These are phyloP conservation scores for Fusarium miscanthi DNA, from an alignment of 2,329 filamentous ascomycete genomes.

Conservation along the genomic window DNA sequence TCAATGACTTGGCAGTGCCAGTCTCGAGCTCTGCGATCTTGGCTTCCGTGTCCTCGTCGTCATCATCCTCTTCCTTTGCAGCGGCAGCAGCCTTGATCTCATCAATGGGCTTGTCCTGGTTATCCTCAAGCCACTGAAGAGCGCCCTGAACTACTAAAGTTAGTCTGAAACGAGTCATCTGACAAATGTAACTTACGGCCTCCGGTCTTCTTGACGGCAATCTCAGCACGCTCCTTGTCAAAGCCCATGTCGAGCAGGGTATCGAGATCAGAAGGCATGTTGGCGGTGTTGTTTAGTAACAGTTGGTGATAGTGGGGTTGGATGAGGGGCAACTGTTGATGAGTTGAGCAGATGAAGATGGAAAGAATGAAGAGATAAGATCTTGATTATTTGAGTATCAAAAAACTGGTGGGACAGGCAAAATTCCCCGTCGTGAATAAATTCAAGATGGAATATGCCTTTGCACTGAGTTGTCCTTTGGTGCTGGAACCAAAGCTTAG, in stretches of 20 bases:
- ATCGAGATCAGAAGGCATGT: constrained; percentile 70
- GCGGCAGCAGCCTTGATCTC: constrained; percentile 71
- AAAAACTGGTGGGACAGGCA: background rate
- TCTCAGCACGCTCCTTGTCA: constrained; percentile 80
- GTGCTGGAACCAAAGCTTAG: constrained; percentile 13
- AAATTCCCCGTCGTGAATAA: background rate
- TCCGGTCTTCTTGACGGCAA: constrained; percentile 86
- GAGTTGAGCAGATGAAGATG: background rate
- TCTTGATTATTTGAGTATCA: background rate
- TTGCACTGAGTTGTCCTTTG: background rate
- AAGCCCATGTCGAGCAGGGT: constrained; percentile 80
- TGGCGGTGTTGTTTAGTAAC: constrained; percentile 50
- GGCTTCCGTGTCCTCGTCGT: constrained; percentile 58
- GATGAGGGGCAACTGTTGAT: constrained; percentile 21
- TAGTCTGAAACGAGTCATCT: background rate
- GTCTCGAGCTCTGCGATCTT: constrained; percentile 74
- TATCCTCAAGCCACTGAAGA: constrained; percentile 93
- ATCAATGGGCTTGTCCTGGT: constrained; percentile 87
- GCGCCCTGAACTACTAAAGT: constrained; percentile 79
- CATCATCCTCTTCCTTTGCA: constrained; percentile 60
- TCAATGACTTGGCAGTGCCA: constrained; percentile 81
- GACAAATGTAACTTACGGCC: constrained; percentile 68
- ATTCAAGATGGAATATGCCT: background rate
- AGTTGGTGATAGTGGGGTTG: constrained; percentile 40
- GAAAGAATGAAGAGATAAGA: background rate